These are phyloP conservation scores for Orbilia blumenaviensis DNA, from an alignment of 2,329 filamentous ascomycete genomes.

Conservation along the genomic window DNA sequence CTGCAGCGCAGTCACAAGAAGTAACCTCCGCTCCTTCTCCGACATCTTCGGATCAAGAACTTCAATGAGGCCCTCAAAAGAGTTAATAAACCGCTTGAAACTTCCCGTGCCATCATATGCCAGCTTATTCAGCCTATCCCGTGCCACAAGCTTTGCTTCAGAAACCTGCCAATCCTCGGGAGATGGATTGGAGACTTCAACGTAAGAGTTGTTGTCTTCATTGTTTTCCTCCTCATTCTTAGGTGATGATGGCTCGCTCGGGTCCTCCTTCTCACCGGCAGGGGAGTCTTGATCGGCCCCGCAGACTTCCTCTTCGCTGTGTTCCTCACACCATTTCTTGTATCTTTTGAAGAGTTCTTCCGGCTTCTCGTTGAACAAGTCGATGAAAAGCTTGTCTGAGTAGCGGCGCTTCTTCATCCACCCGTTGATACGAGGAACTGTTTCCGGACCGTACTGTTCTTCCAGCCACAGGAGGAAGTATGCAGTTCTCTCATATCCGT, in stretches of 20 bases:
- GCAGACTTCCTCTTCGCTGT: neutral
- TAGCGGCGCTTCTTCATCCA: conserved; percentile 72
- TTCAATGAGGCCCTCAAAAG: conserved; percentile 41
- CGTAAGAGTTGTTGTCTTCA: conserved; percentile 38
- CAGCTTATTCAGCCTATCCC: conserved; percentile 47
- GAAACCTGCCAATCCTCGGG: conserved; percentile 7
- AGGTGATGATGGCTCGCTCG: neutral
- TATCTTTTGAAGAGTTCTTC: conserved; percentile 80
- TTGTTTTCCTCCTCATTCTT: conserved; percentile 12
- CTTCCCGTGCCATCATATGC: conserved; percentile 23
- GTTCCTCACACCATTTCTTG: conserved; percentile 59
- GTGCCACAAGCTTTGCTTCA: conserved; percentile 34
- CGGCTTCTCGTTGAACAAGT: conserved; percentile 72
- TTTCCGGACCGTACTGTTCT: conserved; percentile 69
- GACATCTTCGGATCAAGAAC: conserved; percentile 42
- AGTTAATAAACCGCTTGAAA: conserved; percentile 37
- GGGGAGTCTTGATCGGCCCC: neutral
- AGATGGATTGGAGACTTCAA: conserved; percentile 26
- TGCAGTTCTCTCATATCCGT: conserved; percentile 81
- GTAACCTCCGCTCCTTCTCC: conserved; percentile 32
- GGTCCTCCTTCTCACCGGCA: neutral
- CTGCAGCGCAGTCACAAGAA: conserved; percentile 39
- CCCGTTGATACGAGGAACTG: conserved; percentile 73
- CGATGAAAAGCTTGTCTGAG: conserved; percentile 74
- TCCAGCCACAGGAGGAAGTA: conserved; percentile 92